phyloP scores from a whole-genome alignment of 345 rosid genomes.

The Mercurialis annua region DNA sequence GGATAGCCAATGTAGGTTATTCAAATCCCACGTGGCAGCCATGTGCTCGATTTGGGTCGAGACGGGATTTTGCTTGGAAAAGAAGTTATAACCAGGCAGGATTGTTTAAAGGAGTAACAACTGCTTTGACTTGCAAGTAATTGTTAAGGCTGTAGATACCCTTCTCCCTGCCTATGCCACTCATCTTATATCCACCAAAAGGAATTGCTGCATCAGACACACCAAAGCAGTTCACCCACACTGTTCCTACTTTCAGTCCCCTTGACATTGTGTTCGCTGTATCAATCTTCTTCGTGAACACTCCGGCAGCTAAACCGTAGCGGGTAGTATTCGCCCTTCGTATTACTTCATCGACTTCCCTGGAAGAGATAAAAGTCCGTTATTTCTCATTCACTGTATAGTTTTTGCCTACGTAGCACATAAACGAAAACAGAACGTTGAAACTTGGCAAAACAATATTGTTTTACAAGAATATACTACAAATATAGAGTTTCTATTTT shows the following conservation, averaged over 20 bases:
- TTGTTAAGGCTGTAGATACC: slow-evolving; percentile 67
- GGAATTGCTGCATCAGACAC: slow-evolving; percentile 75
- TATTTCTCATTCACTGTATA: too few species aligned
- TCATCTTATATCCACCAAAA: slow-evolving; percentile 93
- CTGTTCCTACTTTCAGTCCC: slow-evolving; percentile 65
- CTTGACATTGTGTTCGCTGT: slow-evolving; percentile 68
- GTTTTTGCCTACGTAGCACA: too few species aligned
- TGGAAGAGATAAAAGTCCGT: slow-evolving; percentile 22
- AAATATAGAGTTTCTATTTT: too few species aligned
- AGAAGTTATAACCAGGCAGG: slow-evolving; percentile 92
- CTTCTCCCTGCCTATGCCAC: slow-evolving; percentile 88
- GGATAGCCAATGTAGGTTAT: too few species aligned
- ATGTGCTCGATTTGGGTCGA: too few species aligned
- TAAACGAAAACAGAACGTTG: too few species aligned
- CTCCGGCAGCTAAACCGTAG: slow-evolving; percentile 81
- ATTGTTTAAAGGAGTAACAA: slow-evolving; percentile 71
- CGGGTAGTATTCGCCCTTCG: slow-evolving; percentile 54
- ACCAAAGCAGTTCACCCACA: slow-evolving; percentile 83
- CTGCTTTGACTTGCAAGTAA: slow-evolving; percentile 93
- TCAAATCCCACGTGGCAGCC: too few species aligned
- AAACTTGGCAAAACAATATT: too few species aligned
- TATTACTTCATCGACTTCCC: slow-evolving; percentile 74
- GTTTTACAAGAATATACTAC: too few species aligned
- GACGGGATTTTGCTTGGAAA: too few species aligned
- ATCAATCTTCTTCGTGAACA: slow-evolving; percentile 69